Conservation (phyloP, 2,329 filamentous ascomycete genomes). For the Coniochaeta prunicola region DNA sequence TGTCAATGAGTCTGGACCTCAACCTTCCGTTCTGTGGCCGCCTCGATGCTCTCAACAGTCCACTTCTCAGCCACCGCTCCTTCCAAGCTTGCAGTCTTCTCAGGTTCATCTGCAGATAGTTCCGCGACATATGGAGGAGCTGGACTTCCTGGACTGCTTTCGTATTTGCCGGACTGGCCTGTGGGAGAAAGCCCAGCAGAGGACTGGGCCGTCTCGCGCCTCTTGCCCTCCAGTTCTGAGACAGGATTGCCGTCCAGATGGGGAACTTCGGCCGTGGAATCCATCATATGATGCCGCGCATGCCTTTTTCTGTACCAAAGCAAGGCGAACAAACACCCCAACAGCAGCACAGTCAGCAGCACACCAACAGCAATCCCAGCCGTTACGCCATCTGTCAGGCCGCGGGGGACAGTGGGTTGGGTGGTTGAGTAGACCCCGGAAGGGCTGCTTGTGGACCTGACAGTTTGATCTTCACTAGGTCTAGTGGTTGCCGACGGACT, state of each 20-base stretch:
- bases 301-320: neutral
- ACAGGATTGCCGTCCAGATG: neutral
- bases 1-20: too few relatives aligned
- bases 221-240: neutral
- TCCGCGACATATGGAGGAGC: too few relatives aligned
- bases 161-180: too few relatives aligned
- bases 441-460: neutral
- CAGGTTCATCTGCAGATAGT: too few relatives aligned
- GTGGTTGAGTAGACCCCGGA: neutral
- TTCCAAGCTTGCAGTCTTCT: too few relatives aligned
- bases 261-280: neutral
- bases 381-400: neutral
- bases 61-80: too few relatives aligned
- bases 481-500: neutral
- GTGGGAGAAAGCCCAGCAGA: neutral
- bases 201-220: neutral
- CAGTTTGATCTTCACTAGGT: neutral
- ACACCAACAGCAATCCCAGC: neutral
- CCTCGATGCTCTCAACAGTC: too few relatives aligned
- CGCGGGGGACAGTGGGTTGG: neutral
- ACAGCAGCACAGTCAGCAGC: neutral
- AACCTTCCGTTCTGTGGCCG: too few relatives aligned
- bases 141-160: too few relatives aligned
- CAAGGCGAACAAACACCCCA: neutral
- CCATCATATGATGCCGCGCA: neutral